Evolutionary conservation across 768 basidiomycete species (phyloP).

Genomic region (Austroboletus eburneus): DNA sequence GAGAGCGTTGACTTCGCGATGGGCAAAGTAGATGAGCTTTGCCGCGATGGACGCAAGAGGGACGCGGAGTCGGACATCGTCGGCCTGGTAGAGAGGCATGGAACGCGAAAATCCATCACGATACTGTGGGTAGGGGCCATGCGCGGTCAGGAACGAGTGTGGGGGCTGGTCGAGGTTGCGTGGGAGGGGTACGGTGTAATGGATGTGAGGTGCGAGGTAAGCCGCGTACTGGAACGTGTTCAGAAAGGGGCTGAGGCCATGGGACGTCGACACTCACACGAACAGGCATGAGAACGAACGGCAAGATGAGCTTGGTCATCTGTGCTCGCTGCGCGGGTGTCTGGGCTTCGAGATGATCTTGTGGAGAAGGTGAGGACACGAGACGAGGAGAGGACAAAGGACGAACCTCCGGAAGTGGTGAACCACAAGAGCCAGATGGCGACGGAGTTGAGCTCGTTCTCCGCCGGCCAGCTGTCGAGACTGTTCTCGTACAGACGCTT

Average conservation of each 20-base stretch:
- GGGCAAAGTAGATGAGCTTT: slow-evolving; percentile 58
- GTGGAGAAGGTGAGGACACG: slow-evolving; percentile 17
- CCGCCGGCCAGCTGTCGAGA: slow-evolving; percentile 54
- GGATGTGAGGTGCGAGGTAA: slow-evolving; percentile 57
- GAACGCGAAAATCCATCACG: slow-evolving; percentile 31
- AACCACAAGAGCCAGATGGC: slow-evolving; percentile 66
- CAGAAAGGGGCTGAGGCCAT: slow-evolving; percentile 3
- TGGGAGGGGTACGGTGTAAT: slow-evolving; percentile 51
- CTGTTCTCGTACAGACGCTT: slow-evolving; percentile 41
- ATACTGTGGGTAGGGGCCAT: slow-evolving; percentile 49
- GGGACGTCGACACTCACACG: slow-evolving; percentile 33
- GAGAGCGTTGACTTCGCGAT: slow-evolving; percentile 48
- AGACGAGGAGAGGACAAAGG: not conserved
- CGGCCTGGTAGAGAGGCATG: slow-evolving; percentile 28
- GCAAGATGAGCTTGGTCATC: slow-evolving; percentile 35
- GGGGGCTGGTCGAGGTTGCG: slow-evolving; percentile 13
- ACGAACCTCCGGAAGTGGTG: slow-evolving; percentile 47
- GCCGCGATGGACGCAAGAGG: slow-evolving; percentile 57
- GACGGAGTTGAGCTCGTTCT: slow-evolving; percentile 45
- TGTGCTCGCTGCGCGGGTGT: slow-evolving; percentile 24
- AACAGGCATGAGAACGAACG: slow-evolving; percentile 47
- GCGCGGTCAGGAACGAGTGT: slow-evolving; percentile 33
- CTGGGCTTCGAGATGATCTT: slow-evolving; percentile 29
- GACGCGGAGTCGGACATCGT: slow-evolving; percentile 22
- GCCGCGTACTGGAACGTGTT: slow-evolving; percentile 44